These are phyloP conservation scores for Mortierella sp. DNA, from an alignment of 371 early-diverging fungal species.

Conservation along the genomic window DNA sequence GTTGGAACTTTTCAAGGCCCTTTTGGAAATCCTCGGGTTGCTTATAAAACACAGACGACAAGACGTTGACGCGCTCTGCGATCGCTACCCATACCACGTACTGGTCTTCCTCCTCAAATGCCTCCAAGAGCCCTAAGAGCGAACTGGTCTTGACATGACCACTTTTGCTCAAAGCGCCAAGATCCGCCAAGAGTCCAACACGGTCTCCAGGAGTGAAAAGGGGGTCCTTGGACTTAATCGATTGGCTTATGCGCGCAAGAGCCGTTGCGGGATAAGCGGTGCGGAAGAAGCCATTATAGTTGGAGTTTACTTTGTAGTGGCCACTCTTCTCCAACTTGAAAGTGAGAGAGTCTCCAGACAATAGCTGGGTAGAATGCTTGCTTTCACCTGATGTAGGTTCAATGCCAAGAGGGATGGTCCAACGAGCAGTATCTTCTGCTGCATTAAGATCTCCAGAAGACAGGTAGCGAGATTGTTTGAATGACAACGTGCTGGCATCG, in stretches of 20 bases:
- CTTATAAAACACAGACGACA: conserved; percentile 65
- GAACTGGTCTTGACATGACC: conserved; percentile 69
- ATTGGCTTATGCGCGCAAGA: conserved; percentile 66
- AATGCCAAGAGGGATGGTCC: conserved; percentile 75
- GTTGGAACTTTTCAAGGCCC: conserved; percentile 60
- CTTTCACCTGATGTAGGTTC: conserved; percentile 48
- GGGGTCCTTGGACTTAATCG: conserved; percentile 64
- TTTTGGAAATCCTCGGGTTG: conserved; percentile 61
- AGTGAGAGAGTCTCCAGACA: conserved; percentile 62
- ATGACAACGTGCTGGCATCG: conserved; percentile 62
- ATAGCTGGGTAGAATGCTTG: conserved; percentile 54
- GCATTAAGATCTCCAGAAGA: conserved; percentile 79
- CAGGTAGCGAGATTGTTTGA: conserved; percentile 82
- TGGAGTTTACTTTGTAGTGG: conserved; percentile 69
- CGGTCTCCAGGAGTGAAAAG: conserved; percentile 73
- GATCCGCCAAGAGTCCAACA: conserved; percentile 80
- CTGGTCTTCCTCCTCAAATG: conserved; percentile 73
- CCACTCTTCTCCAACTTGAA: conserved; percentile 62
- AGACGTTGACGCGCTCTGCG: conserved; percentile 58
- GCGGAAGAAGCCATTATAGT: conserved; percentile 74
- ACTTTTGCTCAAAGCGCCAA: conserved; percentile 68
- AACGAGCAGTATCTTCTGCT: conserved; percentile 71
- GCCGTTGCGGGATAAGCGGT: conserved; percentile 76
- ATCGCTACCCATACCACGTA: conserved; percentile 77
- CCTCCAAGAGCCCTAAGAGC: conserved; percentile 68